Conservation (phyloP, 306 rosid genomes). For the Quercus alba region DNA sequence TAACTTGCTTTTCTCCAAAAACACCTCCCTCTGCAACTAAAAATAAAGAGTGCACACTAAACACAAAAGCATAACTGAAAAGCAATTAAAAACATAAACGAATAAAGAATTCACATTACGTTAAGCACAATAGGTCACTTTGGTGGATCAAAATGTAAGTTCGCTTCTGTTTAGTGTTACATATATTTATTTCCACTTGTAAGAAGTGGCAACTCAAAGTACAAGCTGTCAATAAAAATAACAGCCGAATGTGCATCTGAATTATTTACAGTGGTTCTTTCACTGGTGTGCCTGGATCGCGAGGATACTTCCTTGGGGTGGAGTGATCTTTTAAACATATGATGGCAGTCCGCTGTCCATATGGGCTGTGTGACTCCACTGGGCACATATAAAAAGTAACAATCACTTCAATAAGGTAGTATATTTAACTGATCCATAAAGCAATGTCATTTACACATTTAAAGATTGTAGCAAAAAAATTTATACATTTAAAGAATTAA, state of each 20-base stretch:
- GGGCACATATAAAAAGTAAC: neutral
- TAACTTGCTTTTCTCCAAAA: neutral
- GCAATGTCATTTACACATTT: neutral
- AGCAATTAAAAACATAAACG: neutral
- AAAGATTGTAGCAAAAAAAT: no score
- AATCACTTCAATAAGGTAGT: neutral
- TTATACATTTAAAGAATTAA: neutral
- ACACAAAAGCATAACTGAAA: neutral
- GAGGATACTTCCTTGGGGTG: constrained; percentile 78
- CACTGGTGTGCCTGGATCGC: constrained; percentile 78
- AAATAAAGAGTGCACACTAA: no score
- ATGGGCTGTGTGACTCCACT: constrained; percentile 85
- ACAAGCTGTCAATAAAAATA: constrained; percentile 7
- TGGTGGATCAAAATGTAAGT: constrained; percentile 7
- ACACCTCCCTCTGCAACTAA: neutral
- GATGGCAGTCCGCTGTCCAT: constrained; percentile 81
- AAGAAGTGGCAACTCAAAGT: neutral
- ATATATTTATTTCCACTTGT: neutral
- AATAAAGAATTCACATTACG: neutral
- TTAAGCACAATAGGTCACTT: neutral
- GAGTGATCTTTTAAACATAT: constrained; percentile 59
- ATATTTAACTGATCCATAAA: neutral
- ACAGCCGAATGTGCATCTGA: constrained; percentile 8
- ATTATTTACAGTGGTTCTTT: constrained; percentile 61
- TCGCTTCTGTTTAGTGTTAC: neutral